Conservation (phyloP, 176 grass and related monocot genomes). For the Chrysopogon serrulatus region DNA sequence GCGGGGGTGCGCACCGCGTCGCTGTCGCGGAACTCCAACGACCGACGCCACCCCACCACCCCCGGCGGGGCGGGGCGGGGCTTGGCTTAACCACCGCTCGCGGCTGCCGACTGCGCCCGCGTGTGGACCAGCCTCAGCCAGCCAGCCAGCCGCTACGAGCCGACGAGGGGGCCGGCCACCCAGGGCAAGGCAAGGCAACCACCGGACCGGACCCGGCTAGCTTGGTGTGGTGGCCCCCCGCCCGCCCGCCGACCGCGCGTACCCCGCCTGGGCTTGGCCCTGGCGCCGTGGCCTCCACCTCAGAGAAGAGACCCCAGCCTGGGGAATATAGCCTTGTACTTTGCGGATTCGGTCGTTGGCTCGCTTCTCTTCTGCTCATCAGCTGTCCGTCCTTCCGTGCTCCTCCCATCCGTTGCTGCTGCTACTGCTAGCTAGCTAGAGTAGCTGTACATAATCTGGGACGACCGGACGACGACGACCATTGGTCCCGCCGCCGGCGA, state of each 20-base stretch:
- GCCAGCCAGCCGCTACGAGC: not conserved
- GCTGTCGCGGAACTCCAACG: conserved; percentile 28
- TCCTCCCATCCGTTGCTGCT: not conserved
- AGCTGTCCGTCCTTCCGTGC: not conserved
- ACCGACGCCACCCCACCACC: not conserved
- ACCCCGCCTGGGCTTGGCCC: not conserved
- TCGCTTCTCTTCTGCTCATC: not conserved
- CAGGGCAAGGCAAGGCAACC: not conserved
- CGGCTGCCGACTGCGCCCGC: not conserved
- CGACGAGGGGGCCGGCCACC: not conserved
- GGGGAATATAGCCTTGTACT: conserved; percentile 7
- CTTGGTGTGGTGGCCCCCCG: too few relatives aligned
- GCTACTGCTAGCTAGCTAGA: too few relatives aligned
- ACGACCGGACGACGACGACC: too few relatives aligned
- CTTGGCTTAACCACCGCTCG: not conserved
- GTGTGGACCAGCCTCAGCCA: not conserved
- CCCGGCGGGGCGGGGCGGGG: not conserved
- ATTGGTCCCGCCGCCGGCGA: too few relatives aligned
- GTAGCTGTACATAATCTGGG: too few relatives aligned
- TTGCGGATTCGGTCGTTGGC: not conserved
- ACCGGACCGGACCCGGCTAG: not conserved
- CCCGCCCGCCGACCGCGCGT: not conserved
- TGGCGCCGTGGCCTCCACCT: too few relatives aligned
- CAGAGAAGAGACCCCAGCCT: not conserved
- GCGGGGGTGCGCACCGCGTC: not conserved